phyloP scores from a whole-genome alignment of 2,329 filamentous ascomycete species.

The Beauveria pseudobassiana region DNA sequence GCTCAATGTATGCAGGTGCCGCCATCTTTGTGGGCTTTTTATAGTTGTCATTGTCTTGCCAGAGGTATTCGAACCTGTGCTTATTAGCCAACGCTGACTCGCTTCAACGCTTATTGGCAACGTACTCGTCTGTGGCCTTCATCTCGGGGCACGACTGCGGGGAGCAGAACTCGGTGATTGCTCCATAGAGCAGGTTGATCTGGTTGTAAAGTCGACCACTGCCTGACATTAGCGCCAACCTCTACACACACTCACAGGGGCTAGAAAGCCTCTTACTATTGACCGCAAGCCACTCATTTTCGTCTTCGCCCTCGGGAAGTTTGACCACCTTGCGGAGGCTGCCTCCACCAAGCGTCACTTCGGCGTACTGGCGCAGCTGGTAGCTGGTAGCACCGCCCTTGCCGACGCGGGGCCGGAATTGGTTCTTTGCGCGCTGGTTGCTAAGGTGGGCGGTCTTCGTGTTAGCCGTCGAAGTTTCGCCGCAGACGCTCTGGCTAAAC shows the following conservation, averaged over 20 bases:
- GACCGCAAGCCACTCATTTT: conserved; percentile 97
- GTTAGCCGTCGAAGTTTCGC: conserved; percentile 23
- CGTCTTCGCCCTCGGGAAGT: conserved; percentile 91
- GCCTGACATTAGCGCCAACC: conserved; percentile 3
- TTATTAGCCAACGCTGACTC: conserved; percentile 14
- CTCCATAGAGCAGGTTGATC: conserved; percentile 96
- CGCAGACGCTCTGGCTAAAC: not conserved
- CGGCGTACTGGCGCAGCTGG: conserved; percentile 95
- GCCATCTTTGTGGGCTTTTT: conserved; percentile 97
- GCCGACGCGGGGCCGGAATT: conserved; percentile 83
- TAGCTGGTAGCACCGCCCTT: conserved; percentile 83
- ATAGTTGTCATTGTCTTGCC: conserved; percentile 92
- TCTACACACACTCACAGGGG: not conserved
- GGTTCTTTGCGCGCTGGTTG: conserved; percentile 79
- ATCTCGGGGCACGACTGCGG: conserved; percentile 96
- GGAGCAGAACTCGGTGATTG: conserved; percentile 98
- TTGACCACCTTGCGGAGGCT: conserved; percentile 95
- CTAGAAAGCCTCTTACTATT: conserved; percentile 58
- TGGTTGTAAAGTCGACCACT: conserved; percentile 99
- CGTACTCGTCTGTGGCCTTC: conserved; percentile 98
- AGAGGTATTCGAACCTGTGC: conserved; percentile 88
- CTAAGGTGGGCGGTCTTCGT: conserved; percentile 35
- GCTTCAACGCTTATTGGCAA: not conserved
- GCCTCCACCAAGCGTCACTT: conserved; percentile 90
- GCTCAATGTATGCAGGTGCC: conserved; percentile 94